phyloP scores from a whole-genome alignment of 1,284 basidiomycete genomes.

The Sanguinoderma infundibulare region DNA sequence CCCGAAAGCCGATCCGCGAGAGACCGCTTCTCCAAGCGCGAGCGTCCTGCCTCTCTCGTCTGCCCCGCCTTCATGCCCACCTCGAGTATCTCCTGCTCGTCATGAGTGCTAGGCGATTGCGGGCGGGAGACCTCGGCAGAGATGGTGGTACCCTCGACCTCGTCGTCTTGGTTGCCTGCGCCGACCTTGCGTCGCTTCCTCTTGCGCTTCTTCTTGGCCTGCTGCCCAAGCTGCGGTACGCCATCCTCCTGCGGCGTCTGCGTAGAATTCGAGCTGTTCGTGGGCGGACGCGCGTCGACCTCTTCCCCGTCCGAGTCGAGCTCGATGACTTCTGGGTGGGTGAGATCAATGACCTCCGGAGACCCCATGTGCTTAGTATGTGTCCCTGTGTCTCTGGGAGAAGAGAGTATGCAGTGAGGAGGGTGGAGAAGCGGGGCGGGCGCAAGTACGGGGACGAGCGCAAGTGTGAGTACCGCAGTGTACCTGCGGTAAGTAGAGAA shows the following conservation, averaged over 20 bases:
- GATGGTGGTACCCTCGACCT: conserved; percentile 18
- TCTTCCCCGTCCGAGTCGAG: conserved; percentile 32
- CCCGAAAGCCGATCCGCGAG: conserved; percentile 10
- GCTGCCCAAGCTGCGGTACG: neutral
- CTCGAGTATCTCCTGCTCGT: conserved; percentile 7
- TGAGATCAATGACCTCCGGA: conserved; percentile 43
- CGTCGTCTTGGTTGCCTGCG: conserved; percentile 14
- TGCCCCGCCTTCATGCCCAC: neutral
- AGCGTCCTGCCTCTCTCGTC: neutral
- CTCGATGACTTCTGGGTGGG: conserved; percentile 31
- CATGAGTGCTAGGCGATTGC: conserved; percentile 5
- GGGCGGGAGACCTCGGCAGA: conserved; percentile 20
- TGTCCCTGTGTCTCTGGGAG: neutral
- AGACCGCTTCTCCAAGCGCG: conserved; percentile 1
- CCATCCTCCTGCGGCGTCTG: neutral
- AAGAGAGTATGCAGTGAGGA: too few relatives aligned
- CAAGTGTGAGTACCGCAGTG: too few relatives aligned
- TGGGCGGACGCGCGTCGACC: conserved; percentile 3
- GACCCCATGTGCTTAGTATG: neutral
- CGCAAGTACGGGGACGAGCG: too few relatives aligned
- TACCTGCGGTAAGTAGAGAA: too few relatives aligned
- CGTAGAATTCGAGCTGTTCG: neutral
- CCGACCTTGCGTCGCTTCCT: conserved; percentile 22
- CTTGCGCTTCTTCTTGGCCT: conserved; percentile 25
- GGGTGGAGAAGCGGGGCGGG: too few relatives aligned